Conservation (phyloP, 2,329 filamentous ascomycete genomes). For the Fusarium aywerte region DNA sequence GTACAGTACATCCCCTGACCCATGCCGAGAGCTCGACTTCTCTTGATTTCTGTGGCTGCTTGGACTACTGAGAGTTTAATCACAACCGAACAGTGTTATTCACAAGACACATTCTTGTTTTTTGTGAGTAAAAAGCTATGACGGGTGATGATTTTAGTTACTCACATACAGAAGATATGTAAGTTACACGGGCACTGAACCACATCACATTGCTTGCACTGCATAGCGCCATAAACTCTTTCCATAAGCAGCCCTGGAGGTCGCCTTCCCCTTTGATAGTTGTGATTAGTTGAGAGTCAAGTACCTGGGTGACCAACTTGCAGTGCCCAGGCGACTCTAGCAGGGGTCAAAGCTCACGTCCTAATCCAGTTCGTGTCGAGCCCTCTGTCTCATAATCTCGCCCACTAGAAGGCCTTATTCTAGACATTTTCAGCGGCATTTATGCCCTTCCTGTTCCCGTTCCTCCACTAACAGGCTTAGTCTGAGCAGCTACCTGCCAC, state of each 20-base stretch:
- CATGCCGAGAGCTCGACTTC: background rate
- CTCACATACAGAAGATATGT: background rate
- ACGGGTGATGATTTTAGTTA: background rate
- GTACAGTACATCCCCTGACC: conserved; percentile 30
- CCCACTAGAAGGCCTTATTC: conserved; percentile 12
- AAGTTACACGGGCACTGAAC: conserved; percentile 1
- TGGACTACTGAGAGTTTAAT: conserved; percentile 1
- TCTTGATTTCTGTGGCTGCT: conserved; percentile 5
- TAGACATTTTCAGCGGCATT: conserved; percentile 22
- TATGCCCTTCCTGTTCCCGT: conserved; percentile 10
- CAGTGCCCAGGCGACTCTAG: background rate
- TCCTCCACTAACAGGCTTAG: background rate
- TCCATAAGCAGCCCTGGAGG: background rate
- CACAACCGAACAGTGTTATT: background rate
- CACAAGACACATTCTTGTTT: background rate
- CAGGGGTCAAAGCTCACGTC: conserved; percentile 24
- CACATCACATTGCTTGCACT: conserved; percentile 8
- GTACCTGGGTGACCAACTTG: conserved; percentile 19
- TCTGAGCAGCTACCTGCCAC: background rate
- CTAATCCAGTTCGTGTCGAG: conserved; percentile 18
- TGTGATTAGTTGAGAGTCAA: conserved; percentile 27
- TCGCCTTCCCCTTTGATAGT: conserved; percentile 24
- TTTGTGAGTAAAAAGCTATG: background rate
- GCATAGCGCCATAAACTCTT: background rate
- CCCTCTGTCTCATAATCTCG: conserved; percentile 39